A percentile compares a stretch with the other conserved stretches of the same genome.
Conservation (phyloP, 768 basidiomycete species). For the Symmetrospora coprosmae region DNA sequence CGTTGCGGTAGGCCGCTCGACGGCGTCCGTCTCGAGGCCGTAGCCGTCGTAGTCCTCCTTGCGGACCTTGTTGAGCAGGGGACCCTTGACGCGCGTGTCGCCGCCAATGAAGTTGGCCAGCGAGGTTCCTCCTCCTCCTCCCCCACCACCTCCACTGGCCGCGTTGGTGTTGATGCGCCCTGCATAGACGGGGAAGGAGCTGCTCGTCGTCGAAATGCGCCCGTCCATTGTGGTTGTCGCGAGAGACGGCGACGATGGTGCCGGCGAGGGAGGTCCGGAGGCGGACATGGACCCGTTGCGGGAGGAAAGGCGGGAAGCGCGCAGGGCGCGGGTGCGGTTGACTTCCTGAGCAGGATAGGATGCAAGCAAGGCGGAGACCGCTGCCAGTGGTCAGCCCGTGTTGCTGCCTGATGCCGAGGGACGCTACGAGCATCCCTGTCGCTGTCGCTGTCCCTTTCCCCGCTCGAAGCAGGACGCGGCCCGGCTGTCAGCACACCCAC, state of each 20-base stretch:
- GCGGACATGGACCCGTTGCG: not conserved
- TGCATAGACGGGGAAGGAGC: not conserved
- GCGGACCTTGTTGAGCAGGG: slow-evolving; percentile 2
- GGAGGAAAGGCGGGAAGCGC: not conserved
- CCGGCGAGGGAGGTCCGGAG: not conserved
- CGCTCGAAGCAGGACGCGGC: too few relatives aligned
- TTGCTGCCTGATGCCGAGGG: too few relatives aligned
- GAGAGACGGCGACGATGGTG: not conserved
- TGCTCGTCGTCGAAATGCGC: not conserved
- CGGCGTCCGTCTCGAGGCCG: not conserved
- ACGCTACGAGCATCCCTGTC: too few relatives aligned
- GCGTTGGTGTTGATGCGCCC: not conserved
- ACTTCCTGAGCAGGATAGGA: not conserved
- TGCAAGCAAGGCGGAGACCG: not conserved
- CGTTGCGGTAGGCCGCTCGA: not conserved
- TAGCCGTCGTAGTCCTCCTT: not conserved
- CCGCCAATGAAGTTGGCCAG: slow-evolving; percentile 12
- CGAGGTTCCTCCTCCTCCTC: not conserved
- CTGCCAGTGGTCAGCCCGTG: not conserved
- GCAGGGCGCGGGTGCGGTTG: not conserved
- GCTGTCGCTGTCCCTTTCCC: too few relatives aligned
- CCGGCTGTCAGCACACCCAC: too few relatives aligned
- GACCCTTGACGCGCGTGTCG: not conserved
- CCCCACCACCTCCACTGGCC: too few relatives aligned
- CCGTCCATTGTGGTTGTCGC: not conserved